Percentiles rank a stretch among this genome's conserved stretches.
Conservation (phyloP, 176 grass and related monocot genomes). For the Triticum urartu region DNA sequence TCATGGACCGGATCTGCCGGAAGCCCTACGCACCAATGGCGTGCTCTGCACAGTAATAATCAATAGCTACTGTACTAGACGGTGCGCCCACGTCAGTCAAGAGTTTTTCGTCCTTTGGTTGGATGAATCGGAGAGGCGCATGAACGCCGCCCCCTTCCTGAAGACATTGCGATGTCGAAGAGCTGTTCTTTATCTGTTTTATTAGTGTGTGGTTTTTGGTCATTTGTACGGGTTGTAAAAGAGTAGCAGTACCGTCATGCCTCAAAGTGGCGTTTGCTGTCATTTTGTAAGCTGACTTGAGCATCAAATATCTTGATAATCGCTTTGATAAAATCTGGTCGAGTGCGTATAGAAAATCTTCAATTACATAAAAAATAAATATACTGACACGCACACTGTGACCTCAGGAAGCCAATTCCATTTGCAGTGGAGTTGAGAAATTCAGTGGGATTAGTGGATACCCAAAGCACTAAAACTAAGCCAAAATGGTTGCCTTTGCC, state of each 20-base stretch:
- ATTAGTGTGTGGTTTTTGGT: not conserved
- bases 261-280: not conserved
- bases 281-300: not conserved
- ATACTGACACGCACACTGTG: not conserved
- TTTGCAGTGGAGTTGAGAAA: not conserved
- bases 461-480: not conserved
- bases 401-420: not conserved
- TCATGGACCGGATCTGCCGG: constrained; percentile 84
- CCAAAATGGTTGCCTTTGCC: not conserved
- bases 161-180: not conserved
- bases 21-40: constrained; percentile 39
- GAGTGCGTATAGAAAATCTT: no score
- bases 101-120: not conserved
- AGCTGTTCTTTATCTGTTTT: not conserved
- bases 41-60: constrained; percentile 38
- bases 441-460: not conserved
- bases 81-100: not conserved
- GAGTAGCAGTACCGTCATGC: not conserved
- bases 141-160: not conserved
- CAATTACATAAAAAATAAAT: not conserved
- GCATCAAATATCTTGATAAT: not conserved
- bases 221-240: not conserved
- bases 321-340: not conserved
- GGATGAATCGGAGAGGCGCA: not conserved
- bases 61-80: not conserved